Conservation (phyloP, 176 grass and related monocot species). For the Paspalum vaginatum region DNA sequence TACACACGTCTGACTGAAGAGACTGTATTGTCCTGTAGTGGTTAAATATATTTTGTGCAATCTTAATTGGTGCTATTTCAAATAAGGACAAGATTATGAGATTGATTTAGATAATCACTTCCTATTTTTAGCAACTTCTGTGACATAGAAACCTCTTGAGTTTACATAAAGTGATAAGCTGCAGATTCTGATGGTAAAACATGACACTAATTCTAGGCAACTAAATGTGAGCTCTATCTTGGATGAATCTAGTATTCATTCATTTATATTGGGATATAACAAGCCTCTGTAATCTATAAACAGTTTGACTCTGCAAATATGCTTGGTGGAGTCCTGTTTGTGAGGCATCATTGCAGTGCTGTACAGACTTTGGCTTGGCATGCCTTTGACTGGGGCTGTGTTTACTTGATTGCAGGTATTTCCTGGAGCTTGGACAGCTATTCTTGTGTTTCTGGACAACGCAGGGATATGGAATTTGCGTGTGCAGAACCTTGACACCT, state of each 20-base stretch:
- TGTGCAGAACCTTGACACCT: conserved; percentile 78
- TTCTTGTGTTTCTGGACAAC: conserved; percentile 94
- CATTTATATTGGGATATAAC: neutral
- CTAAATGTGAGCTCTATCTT: neutral
- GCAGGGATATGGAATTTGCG: conserved; percentile 93
- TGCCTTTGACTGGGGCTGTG: neutral
- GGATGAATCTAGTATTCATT: neutral
- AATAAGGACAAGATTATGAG: neutral
- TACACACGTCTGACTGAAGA: neutral
- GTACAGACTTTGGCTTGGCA: neutral
- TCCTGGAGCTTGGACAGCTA: conserved; percentile 89
- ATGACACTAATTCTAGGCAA: neutral
- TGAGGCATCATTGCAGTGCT: neutral
- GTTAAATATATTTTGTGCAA: neutral
- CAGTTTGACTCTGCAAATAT: neutral
- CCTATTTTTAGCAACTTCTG: neutral
- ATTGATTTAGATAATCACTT: neutral
- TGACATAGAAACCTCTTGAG: neutral
- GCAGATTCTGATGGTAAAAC: neutral
- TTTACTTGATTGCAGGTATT: conserved; percentile 66
- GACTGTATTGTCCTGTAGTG: neutral
- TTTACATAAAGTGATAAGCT: neutral
- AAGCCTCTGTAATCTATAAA: neutral
- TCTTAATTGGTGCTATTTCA: neutral
- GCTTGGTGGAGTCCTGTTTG: neutral